Evolutionary conservation across 768 basidiomycete genomes (phyloP).

Genomic region (Trametes sanguinea): DNA sequence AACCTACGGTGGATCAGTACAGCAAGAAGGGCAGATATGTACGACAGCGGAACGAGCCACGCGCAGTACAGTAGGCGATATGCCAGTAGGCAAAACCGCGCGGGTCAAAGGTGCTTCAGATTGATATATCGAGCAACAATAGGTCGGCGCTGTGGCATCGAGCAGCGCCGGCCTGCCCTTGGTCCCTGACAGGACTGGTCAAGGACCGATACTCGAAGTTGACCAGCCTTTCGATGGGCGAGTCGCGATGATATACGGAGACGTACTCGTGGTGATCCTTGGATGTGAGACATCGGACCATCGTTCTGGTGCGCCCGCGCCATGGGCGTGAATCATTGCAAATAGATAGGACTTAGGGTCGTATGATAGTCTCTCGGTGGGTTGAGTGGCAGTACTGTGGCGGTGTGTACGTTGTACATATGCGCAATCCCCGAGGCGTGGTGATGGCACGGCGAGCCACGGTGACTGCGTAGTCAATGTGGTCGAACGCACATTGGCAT

Average conservation of each 20-base stretch:
- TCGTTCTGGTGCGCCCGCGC: too few relatives aligned
- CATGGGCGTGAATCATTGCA: too few relatives aligned
- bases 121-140: slow-evolving; percentile 5
- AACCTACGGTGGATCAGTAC: not conserved
- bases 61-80: not conserved
- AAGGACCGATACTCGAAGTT: not conserved
- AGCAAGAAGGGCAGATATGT: slow-evolving; percentile 3
- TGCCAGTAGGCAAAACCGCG: not conserved
- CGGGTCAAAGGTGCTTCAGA: slow-evolving; percentile 26
- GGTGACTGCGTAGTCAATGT: too few relatives aligned
- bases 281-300: not conserved
- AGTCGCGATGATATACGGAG: not conserved
- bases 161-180: slow-evolving; percentile 3
- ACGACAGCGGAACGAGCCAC: slow-evolving; percentile 30
- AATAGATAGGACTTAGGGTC: too few relatives aligned
- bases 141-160: not conserved
- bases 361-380: not conserved
- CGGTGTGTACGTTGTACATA: not conserved
- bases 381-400: not conserved
- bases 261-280: not conserved
- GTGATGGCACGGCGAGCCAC: too few relatives aligned
- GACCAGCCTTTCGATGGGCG: not conserved
- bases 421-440: too few relatives aligned
- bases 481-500: too few relatives aligned
- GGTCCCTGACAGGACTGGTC: not conserved